Conservation (phyloP, 208 protist genomes). For the Leptomonas seymouri region DNA sequence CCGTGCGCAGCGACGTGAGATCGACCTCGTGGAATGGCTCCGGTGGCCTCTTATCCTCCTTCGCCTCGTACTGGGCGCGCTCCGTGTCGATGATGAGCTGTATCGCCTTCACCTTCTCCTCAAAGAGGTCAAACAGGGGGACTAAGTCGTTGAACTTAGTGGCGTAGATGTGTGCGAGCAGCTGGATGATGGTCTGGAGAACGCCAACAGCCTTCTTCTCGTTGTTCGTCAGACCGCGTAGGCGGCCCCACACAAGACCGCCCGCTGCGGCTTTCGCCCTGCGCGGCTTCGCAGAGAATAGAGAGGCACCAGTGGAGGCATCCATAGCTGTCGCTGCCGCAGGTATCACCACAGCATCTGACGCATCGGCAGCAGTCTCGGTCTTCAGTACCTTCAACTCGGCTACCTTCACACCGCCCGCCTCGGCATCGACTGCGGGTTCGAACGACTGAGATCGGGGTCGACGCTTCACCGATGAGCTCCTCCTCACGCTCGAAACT, state of each 20-base stretch:
- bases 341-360: background rate
- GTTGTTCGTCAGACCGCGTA: constrained; percentile 47
- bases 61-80: constrained; percentile 45
- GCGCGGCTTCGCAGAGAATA: background rate
- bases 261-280: background rate
- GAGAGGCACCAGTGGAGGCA: background rate
- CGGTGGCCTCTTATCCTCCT: constrained; percentile 45
- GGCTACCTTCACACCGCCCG: background rate
- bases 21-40: constrained; percentile 73
- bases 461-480: background rate
- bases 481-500: background rate
- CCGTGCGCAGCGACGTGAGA: constrained; percentile 39
- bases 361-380: background rate
- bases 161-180: constrained; percentile 81
- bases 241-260: constrained; percentile 50
- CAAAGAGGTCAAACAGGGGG: constrained; percentile 71
- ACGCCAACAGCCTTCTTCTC: constrained; percentile 79
- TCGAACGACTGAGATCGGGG: background rate
- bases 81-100: constrained; percentile 68
- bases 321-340: background rate
- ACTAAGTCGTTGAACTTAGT: constrained; percentile 77
- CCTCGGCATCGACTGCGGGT: background rate
- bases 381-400: constrained; percentile 10
- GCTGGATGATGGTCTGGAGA: constrained; percentile 69
- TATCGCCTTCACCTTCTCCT: constrained; percentile 38